These are phyloP conservation scores for Diplocarpon mali DNA, from an alignment of 2,329 filamentous ascomycete genomes.

Conservation along the genomic window DNA sequence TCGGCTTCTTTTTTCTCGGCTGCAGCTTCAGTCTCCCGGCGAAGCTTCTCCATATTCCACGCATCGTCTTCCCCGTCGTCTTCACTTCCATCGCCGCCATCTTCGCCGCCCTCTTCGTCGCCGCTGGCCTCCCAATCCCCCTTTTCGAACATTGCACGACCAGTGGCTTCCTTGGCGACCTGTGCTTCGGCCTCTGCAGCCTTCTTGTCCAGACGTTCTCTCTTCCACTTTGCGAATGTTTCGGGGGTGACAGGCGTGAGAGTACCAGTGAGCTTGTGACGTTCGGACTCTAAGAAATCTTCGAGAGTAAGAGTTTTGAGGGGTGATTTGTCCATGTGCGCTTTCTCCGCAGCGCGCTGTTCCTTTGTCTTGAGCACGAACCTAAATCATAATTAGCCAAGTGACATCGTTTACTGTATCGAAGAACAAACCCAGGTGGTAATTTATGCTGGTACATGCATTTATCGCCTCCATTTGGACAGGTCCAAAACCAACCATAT, in stretches of 20 bases:
- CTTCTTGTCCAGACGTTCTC: conserved; percentile 89
- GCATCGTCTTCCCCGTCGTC: conserved; percentile 34
- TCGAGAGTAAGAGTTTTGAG: conserved; percentile 90
- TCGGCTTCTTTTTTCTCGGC: conserved; percentile 71
- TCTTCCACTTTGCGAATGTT: conserved; percentile 93
- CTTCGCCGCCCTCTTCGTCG: conserved; percentile 35
- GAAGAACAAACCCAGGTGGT: conserved; percentile 68
- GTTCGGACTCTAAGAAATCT: conserved; percentile 92
- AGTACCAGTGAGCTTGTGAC: conserved; percentile 85
- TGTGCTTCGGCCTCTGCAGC: conserved; percentile 83
- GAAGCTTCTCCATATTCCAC: conserved; percentile 76
- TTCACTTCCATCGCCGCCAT: conserved; percentile 35
- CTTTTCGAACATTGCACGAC: conserved; percentile 89
- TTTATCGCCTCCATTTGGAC: conserved; percentile 91
- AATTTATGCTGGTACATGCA: conserved; percentile 98
- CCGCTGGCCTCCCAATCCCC: conserved; percentile 75
- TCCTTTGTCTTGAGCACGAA: conserved; percentile 98
- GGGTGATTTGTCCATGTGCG: conserved; percentile 88
- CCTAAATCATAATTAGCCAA: conserved; percentile 35
- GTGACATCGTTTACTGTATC: neutral
- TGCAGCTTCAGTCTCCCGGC: conserved; percentile 73
- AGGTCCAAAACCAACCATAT: conserved; percentile 98
- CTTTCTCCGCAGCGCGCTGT: conserved; percentile 90
- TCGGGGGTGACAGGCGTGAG: conserved; percentile 92
- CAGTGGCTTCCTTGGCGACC: conserved; percentile 89